Conservation (phyloP, 2,329 filamentous ascomycete species). For the Chaetomiaceae sp. region DNA sequence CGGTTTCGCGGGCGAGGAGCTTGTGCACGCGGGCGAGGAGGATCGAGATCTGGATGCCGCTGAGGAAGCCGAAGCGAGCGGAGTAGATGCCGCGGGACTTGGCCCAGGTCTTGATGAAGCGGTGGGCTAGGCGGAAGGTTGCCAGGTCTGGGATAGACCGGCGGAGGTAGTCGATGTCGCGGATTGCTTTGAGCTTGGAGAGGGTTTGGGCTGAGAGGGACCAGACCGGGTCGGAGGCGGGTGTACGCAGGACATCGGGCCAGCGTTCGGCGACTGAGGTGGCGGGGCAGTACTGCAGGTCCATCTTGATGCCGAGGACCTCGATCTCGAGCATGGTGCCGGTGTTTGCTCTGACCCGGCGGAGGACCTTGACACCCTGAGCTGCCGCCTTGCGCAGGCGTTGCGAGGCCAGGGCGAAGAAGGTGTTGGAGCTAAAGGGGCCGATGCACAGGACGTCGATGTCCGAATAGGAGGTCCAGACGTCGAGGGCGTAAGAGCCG, state of each 20-base stretch:
- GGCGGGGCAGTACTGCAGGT: constrained; percentile 64
- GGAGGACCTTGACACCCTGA: constrained; percentile 46
- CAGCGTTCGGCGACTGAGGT: constrained; percentile 50
- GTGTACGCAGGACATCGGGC: constrained; percentile 44
- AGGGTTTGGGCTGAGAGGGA: constrained; percentile 52
- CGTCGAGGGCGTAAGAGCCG: constrained; percentile 61
- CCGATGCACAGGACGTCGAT: constrained; percentile 64
- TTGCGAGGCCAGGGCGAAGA: constrained; percentile 56
- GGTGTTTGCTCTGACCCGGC: constrained; percentile 53
- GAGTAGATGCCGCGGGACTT: constrained; percentile 59
- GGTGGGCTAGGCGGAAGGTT: constrained; percentile 55
- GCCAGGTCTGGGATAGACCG: constrained; percentile 56
- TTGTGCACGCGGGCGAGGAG: constrained; percentile 60
- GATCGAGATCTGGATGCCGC: constrained; percentile 60
- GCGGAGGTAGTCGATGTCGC: constrained; percentile 58
- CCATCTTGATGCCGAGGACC: constrained; percentile 53
- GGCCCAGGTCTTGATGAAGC: constrained; percentile 60
- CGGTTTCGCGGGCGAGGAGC: constrained; percentile 38
- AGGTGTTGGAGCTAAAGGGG: constrained; percentile 54
- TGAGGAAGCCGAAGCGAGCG: constrained; percentile 60
- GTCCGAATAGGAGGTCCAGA: constrained; percentile 58
- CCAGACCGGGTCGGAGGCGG: constrained; percentile 50
- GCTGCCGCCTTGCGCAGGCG: constrained; percentile 46
- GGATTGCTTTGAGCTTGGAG: constrained; percentile 58
- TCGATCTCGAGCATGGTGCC: constrained; percentile 63